Percentiles rank a stretch among this genome's conserved stretches.
These are phyloP conservation scores for Cordyceps farinosa DNA, from an alignment of 2,329 filamentous ascomycete species.

Conservation along the genomic window DNA sequence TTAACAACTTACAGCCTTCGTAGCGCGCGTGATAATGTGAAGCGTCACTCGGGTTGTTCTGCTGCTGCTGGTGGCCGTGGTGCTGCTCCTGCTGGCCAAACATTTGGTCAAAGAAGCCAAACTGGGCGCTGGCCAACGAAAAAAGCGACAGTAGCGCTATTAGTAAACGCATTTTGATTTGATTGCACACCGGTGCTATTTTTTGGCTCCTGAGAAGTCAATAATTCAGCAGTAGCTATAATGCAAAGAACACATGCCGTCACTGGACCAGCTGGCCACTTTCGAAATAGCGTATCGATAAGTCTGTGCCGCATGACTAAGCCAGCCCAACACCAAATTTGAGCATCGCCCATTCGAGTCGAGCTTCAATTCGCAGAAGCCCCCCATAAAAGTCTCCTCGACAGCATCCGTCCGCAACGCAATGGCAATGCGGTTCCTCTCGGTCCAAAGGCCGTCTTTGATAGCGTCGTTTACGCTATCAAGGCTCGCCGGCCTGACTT, in stretches of 20 bases:
- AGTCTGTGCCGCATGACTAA: constrained; percentile 11
- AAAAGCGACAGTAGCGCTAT: constrained; percentile 57
- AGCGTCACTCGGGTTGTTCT: constrained; percentile 83
- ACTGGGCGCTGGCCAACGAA: constrained; percentile 68
- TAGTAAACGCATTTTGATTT: constrained; percentile 23
- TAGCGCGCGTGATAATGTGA: constrained; percentile 72
- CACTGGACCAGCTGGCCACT: constrained; percentile 22
- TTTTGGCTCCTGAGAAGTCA: constrained; percentile 17
- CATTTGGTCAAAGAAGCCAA: constrained; percentile 97
- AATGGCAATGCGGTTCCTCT: constrained; percentile 44
- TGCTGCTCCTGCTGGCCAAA: constrained; percentile 61
- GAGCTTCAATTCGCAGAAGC: constrained; percentile 24
- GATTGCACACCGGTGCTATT: constrained; percentile 29
- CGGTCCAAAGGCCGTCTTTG: constrained; percentile 45
- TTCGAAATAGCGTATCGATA: constrained; percentile 23
- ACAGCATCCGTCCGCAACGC: constrained; percentile 20
- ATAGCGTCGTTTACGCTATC: constrained; percentile 35
- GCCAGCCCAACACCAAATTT: constrained; percentile 19
- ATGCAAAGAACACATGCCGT: constrained; percentile 1
- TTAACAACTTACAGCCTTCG: constrained; percentile 52
- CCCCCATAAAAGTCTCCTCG: constrained; percentile 33
- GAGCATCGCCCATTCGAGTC: constrained; percentile 17
- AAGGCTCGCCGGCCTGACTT: constrained; percentile 23
- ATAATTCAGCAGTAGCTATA: not conserved
- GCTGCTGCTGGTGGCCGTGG: constrained; percentile 53